Evolutionary conservation across 805 yeast species (phyloP).

Genomic region (Kodamaea sagamina): DNA sequence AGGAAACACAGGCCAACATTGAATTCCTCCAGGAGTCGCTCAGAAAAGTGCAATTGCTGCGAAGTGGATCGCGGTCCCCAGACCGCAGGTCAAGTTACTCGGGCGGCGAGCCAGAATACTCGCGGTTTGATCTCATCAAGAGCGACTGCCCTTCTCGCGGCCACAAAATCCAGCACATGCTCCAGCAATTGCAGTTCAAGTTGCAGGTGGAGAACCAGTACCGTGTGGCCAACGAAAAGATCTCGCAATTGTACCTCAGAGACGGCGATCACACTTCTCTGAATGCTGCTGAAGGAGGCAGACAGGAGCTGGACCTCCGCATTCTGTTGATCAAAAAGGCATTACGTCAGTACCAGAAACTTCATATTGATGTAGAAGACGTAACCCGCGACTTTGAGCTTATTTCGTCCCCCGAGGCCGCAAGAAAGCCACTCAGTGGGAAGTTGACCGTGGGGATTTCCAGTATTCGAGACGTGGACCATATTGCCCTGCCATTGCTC

Average conservation of each 20-base stretch:
- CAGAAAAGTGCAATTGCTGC: too few relatives aligned
- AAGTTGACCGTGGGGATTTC: slow-evolving; percentile 69
- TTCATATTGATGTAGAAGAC: slow-evolving; percentile 71
- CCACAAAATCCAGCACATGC: slow-evolving; percentile 91
- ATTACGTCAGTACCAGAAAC: slow-evolving; percentile 82
- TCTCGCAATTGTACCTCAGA: slow-evolving; percentile 78
- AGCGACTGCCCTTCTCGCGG: slow-evolving; percentile 95
- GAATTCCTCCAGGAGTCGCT: too few relatives aligned
- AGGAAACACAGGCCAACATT: too few relatives aligned
- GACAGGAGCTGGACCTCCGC: slow-evolving; percentile 79
- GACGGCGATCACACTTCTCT: slow-evolving; percentile 89
- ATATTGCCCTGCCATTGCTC: slow-evolving; percentile 80
- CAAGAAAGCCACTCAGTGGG: slow-evolving; percentile 85
- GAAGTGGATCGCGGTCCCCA: too few relatives aligned
- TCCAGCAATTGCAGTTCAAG: slow-evolving; percentile 91
- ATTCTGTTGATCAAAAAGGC: slow-evolving; percentile 82
- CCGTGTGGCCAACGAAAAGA: slow-evolving; percentile 87
- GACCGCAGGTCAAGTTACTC: slow-evolving; percentile 3
- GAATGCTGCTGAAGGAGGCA: slow-evolving; percentile 87
- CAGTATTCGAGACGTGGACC: slow-evolving; percentile 87
- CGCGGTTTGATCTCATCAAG: slow-evolving; percentile 79
- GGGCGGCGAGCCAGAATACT: slow-evolving; percentile 37
- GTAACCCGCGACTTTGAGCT: slow-evolving; percentile 65
- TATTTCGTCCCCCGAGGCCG: slow-evolving; percentile 66
- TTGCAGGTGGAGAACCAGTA: slow-evolving; percentile 93